phyloP scores from a whole-genome alignment of 2,329 filamentous ascomycete species.

The Colletotrichum godetiae region DNA sequence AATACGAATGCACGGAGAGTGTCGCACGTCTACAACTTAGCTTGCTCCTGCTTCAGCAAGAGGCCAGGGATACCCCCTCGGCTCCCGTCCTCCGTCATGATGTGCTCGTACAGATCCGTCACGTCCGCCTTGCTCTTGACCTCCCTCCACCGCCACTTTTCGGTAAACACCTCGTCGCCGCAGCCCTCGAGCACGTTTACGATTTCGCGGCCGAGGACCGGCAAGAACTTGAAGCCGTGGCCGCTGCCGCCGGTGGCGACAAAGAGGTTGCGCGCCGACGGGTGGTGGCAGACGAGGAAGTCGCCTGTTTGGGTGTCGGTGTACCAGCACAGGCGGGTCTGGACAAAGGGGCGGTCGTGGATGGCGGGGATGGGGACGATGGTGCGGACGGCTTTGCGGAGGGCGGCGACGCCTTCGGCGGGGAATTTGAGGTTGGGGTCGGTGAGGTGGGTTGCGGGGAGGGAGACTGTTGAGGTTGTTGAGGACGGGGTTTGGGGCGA shows the following conservation, averaged over 20 bases:
- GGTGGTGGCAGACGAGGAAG: slow-evolving; percentile 78
- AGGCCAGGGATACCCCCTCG: slow-evolving; percentile 60
- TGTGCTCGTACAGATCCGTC: slow-evolving; percentile 48
- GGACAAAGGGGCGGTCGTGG: slow-evolving; percentile 68
- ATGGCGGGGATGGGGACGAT: slow-evolving; percentile 69
- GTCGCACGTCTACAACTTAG: slow-evolving; percentile 18
- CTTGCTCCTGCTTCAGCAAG: slow-evolving; percentile 57
- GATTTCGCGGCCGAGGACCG: slow-evolving; percentile 72
- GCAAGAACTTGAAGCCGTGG: slow-evolving; percentile 77
- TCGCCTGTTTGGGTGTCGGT: slow-evolving; percentile 78
- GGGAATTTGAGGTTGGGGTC: slow-evolving; percentile 63
- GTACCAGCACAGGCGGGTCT: slow-evolving; percentile 80
- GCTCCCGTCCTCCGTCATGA: slow-evolving; percentile 65
- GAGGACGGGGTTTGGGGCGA: slow-evolving; percentile 6
- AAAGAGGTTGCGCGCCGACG: slow-evolving; percentile 68
- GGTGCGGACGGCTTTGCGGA: slow-evolving; percentile 69
- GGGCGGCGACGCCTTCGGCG: slow-evolving; percentile 68
- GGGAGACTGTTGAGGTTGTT: slow-evolving; percentile 43
- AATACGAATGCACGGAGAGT: not conserved
- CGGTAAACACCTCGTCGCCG: slow-evolving; percentile 61
- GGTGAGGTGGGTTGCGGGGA: slow-evolving; percentile 61
- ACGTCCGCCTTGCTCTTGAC: slow-evolving; percentile 52
- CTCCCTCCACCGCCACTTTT: slow-evolving; percentile 74
- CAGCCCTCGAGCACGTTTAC: slow-evolving; percentile 63
- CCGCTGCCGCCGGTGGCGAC: slow-evolving; percentile 73